phyloP scores from a whole-genome alignment of 768 basidiomycete genomes.

The Pleurotus platypus region DNA sequence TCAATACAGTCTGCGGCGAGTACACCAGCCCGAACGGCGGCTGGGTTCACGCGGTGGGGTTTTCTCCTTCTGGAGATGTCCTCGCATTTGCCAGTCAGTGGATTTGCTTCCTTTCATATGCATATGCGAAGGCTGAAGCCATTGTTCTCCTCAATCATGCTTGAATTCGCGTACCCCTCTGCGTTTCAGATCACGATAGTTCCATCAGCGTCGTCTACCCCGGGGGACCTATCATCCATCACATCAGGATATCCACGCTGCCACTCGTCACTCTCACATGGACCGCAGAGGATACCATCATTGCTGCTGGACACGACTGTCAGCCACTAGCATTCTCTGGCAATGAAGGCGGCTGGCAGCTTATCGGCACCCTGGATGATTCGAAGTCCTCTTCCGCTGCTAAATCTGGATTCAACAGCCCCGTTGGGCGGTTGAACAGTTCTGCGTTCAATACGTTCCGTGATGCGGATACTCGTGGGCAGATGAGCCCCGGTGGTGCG shows the following conservation, averaged over 20 bases:
- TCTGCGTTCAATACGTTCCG: slow-evolving; percentile 94
- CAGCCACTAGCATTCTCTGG: slow-evolving; percentile 89
- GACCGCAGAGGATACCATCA: slow-evolving; percentile 75
- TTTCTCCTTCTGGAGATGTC: slow-evolving; percentile 94
- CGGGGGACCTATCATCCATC: slow-evolving; percentile 65
- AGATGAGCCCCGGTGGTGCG: slow-evolving; percentile 25
- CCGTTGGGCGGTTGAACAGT: slow-evolving; percentile 79
- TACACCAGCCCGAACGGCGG: slow-evolving; percentile 87
- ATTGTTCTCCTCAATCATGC: not conserved
- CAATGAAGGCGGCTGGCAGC: slow-evolving; percentile 71
- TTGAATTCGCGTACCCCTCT: not conserved
- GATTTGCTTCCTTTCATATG: not conserved
- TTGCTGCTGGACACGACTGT: slow-evolving; percentile 97
- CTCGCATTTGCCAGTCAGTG: slow-evolving; percentile 89
- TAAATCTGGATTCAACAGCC: slow-evolving; percentile 37
- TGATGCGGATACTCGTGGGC: slow-evolving; percentile 82
- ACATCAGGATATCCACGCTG: slow-evolving; percentile 71
- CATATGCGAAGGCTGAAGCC: not conserved
- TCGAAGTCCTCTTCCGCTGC: slow-evolving; percentile 41
- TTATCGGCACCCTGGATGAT: slow-evolving; percentile 83
- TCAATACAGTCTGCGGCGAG: slow-evolving; percentile 97
- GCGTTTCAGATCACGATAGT: slow-evolving; percentile 82
- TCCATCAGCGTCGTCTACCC: slow-evolving; percentile 92
- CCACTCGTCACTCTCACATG: slow-evolving; percentile 85
- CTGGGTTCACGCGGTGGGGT: slow-evolving; percentile 95